Base-by-base conservation (phyloP, 768 basidiomycete species). In the Suillus variegatus region DNA sequence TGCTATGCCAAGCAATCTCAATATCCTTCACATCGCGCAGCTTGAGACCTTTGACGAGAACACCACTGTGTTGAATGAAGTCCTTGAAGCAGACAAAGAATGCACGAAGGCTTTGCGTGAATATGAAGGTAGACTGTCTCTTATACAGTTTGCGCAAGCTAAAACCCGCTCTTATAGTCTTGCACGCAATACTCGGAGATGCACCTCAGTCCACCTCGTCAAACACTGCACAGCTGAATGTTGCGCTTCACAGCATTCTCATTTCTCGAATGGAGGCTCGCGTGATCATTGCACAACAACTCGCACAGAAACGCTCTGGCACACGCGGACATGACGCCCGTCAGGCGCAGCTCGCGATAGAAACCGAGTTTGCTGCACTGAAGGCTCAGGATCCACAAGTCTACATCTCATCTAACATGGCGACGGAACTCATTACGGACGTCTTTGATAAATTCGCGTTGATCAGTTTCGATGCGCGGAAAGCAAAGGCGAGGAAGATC, bases 401-500 rank as follows among this genome's bases (percentile, higher is more conserved):
- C 36, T 65, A 61, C 57, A 28, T 67, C 60, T 60, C 64, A 8
- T 32, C 64, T 22, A 41, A 60, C n/a, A 67, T 67, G 49, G 54
- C 64, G 20, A 41, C 49, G 4, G 58, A 65, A 16, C 40, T 67
- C 1, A 65, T 67, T 14, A 46, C 66, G 2, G 66, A 67, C 10
- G 49, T 67, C 5, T 66, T 67, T 10, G 66, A 67, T 16, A 65
- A 61, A 54, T 60, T 58, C 32, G 51, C 51, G 12, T 41, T 67
- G 14, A 67, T 65, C 14, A 44, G 65, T 32, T 35, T 67, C 7
- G 66, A 61, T 14, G 64, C 64, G 25, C 65, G 54, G 32, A 58
- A 52, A 38, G 66, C 66, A 2, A 68, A 72, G 16, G 89, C 88
- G 1, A 79, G 81, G 43, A 70, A 71, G 0, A 85, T 91, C 61